Base-by-base conservation (phyloP, 495 filamentous ascomycete genomes). In the Annulohypoxylon nitens region DNA sequence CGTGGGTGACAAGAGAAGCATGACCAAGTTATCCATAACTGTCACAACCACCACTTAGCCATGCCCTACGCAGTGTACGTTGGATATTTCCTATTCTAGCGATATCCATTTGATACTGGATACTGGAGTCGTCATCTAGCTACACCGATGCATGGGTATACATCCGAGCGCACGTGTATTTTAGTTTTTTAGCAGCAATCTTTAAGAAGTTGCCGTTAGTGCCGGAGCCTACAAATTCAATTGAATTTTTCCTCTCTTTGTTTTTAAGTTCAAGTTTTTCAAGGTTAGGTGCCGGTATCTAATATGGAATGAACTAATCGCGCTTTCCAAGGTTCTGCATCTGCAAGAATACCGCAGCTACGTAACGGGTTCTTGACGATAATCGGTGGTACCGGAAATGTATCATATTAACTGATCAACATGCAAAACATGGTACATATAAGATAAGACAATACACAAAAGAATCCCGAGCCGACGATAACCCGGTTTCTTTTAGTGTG, bases 401-500 rank as follows among this genome's bases (percentile, higher is more conserved):
- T 65, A 65, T 25, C 25, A 12, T 50, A 26, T 50, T 67, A 67
- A 48, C 64, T 36, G 20, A 54, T 11, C 43, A 23, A 10, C 61
- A 43, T 43, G 18, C 14, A 43, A 54, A 39, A 20, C 43, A 48
- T 36, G 50, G 26, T 23, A 43, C 23, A 10, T 7, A 30, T 25
- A 5, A 53, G 48, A 54, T 54, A 45, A 23, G 36, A 55, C 8
- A 43, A 54, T 67, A 66, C 63, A 43, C 41, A 16, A 14, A 58
- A 20, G 41, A 51, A 54, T 64, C 41, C 70, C 70, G 64, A 73
- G 59, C 70, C 70, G 70, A 73, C 30, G 39, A 73, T 68, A 69
- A 73, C 64, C 70, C 70, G 70, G 64, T 43, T 34, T 25, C 64
- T 30, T 57, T 48, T 57, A 63, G 54, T 48, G 47, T 54, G 10